These are phyloP conservation scores for Adansonia madagascariensis DNA, from an alignment of 441 rosid species.

Conservation along the genomic window DNA sequence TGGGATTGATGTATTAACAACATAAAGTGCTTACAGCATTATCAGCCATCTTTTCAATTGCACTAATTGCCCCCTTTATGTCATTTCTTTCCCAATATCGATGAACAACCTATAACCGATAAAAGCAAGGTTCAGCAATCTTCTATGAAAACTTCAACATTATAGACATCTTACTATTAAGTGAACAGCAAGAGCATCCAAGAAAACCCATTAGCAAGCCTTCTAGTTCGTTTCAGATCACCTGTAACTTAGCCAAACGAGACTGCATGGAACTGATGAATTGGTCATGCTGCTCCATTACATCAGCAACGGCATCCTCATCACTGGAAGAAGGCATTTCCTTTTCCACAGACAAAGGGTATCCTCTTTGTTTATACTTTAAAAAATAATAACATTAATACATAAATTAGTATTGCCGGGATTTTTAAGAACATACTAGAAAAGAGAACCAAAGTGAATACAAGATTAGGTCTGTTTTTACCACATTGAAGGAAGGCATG, in stretches of 20 bases:
- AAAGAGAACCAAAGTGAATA: conserved; percentile 2
- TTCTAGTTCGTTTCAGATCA: conserved; percentile 36
- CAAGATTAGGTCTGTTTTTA: conserved; percentile 35
- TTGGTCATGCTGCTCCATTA: conserved; percentile 80
- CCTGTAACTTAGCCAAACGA: conserved; percentile 95
- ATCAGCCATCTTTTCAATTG: conserved; percentile 95
- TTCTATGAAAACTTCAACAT: conserved; percentile 8
- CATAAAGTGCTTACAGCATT: conserved; percentile 62
- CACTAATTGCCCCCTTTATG: conserved; percentile 70
- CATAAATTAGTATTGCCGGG: conserved; percentile 26
- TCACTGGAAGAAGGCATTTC: conserved; percentile 61
- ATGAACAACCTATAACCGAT: conserved; percentile 63
- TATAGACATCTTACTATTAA: background rate
- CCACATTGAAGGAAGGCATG: conserved; percentile 56
- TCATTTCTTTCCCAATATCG: conserved; percentile 92
- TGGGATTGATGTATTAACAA: conserved; percentile 17
- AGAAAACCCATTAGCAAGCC: conserved; percentile 25
- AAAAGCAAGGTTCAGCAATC: conserved; percentile 35
- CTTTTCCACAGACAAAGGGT: conserved; percentile 52
- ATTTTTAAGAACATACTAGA: background rate
- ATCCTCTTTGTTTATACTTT: conserved; percentile 69
- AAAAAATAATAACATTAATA: conserved; percentile 26
- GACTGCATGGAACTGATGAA: conserved; percentile 90
- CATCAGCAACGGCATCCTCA: conserved; percentile 71
- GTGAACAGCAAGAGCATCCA: conserved; percentile 9